These are phyloP conservation scores for Nakazawaea anatomiae DNA, from an alignment of 805 yeast genomes.

Conservation along the genomic window DNA sequence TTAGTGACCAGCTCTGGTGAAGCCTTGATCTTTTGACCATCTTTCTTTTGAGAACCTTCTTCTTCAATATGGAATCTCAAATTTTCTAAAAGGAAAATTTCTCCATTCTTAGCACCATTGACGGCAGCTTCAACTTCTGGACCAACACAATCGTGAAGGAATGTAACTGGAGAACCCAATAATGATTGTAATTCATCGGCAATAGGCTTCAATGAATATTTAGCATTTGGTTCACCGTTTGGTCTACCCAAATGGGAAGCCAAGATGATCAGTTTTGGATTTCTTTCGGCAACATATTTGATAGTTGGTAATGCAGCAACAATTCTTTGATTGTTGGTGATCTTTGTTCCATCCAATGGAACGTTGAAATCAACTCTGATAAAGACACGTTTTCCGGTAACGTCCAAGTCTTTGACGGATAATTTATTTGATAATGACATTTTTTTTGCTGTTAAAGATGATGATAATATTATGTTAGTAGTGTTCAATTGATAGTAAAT, in stretches of 20 bases:
- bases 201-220: slow-evolving; percentile 91
- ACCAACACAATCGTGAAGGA: slow-evolving; percentile 92
- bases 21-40: slow-evolving; percentile 93
- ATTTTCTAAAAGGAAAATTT: slow-evolving; percentile 90
- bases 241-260: slow-evolving; percentile 99
- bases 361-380: slow-evolving; percentile 97
- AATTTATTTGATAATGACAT: slow-evolving; percentile 92
- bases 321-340: slow-evolving; percentile 99
- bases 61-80: slow-evolving; percentile 97
- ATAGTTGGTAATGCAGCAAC: slow-evolving; percentile 99
- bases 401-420: slow-evolving; percentile 85
- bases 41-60: slow-evolving; percentile 90
- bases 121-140: slow-evolving; percentile 79
- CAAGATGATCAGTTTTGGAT: slow-evolving; percentile 85
- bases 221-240: slow-evolving; percentile 82
- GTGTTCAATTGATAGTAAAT: background rate
- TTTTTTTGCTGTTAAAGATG: background rate
- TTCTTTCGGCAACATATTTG: slow-evolving; percentile 85
- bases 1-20: slow-evolving; percentile 73
- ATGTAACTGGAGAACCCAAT: slow-evolving; percentile 67
- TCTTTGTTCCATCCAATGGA: slow-evolving; percentile 91
- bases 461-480: background rate
- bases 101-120: slow-evolving; percentile 67
- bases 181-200: slow-evolving; percentile 81
- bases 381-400: slow-evolving; percentile 90